These are phyloP conservation scores for Ophiocytium majus DNA, from an alignment of 352 stramenopile genomes.

Conservation along the genomic window DNA sequence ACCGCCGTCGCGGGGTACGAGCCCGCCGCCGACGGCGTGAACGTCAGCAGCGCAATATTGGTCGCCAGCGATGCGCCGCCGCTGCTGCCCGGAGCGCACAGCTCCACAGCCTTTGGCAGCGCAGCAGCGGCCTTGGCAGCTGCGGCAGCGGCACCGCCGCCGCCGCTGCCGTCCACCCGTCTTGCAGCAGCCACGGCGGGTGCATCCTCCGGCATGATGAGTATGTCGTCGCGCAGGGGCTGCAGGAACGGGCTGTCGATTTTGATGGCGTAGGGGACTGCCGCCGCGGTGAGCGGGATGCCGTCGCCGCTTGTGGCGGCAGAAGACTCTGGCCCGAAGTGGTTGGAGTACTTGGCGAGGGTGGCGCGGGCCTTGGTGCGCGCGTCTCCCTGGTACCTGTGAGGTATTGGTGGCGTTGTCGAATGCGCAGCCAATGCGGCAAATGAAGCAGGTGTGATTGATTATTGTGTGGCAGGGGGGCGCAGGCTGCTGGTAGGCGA, in stretches of 20 bases:
- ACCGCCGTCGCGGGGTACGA: slow-evolving; percentile 61
- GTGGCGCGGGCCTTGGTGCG: slow-evolving; percentile 28
- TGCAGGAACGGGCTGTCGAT: slow-evolving; percentile 82
- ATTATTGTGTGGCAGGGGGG: too few species aligned
- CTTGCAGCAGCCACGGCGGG: background rate
- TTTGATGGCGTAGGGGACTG: slow-evolving; percentile 28
- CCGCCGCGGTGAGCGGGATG: background rate
- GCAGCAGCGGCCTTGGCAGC: background rate
- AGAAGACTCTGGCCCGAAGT: background rate
- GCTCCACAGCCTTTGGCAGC: background rate
- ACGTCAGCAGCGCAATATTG: slow-evolving; percentile 53
- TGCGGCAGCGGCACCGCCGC: background rate
- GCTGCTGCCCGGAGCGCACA: background rate
- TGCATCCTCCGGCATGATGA: slow-evolving; percentile 42
- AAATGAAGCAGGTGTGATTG: too few species aligned
- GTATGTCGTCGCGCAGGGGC: slow-evolving; percentile 65
- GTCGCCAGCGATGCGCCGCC: slow-evolving; percentile 26
- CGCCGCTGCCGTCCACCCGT: background rate
- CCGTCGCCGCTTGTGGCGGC: background rate
- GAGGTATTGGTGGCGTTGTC: too few species aligned
- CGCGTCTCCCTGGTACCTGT: slow-evolving; percentile 21
- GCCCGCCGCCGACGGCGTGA: slow-evolving; percentile 60
- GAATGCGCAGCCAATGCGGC: too few species aligned
- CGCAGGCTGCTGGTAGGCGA: too few species aligned
- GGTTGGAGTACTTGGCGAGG: slow-evolving; percentile 13